Percentiles rank a stretch among this genome's conserved stretches.
Evolutionary conservation across 1,284 basidiomycete genomes (phyloP).

Genomic region (Tilletia horrida): DNA sequence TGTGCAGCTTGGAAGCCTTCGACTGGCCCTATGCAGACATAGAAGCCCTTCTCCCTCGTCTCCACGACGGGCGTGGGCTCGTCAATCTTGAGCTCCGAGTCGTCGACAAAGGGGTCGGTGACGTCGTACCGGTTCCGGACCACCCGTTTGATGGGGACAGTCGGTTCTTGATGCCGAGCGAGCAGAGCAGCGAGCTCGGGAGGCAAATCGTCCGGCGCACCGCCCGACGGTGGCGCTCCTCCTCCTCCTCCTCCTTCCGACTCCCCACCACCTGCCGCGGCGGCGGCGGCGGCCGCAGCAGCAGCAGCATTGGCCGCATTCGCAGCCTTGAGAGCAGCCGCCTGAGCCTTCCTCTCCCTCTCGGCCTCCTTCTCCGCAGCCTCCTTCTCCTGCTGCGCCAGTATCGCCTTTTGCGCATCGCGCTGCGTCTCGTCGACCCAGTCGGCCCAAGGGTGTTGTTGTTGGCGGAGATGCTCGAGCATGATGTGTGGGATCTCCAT

Average conservation of each 20-base stretch:
- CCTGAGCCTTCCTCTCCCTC: constrained; percentile 20
- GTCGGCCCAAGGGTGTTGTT: constrained; percentile 40
- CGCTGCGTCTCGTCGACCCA: constrained; percentile 37
- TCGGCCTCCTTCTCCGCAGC: constrained; percentile 23
- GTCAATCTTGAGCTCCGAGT: constrained; percentile 85
- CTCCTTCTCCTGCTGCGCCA: constrained; percentile 18
- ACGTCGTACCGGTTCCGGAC: constrained; percentile 67
- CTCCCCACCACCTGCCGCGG: constrained; percentile 24
- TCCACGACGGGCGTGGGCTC: constrained; percentile 86
- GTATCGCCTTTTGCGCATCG: constrained; percentile 21
- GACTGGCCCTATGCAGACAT: constrained; percentile 62
- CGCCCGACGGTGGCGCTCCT: constrained; percentile 25
- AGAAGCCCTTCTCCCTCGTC: constrained; percentile 83
- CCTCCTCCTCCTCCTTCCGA: constrained; percentile 35
- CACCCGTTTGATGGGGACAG: too few relatives aligned
- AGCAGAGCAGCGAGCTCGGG: constrained; percentile 7
- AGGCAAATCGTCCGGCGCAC: neutral
- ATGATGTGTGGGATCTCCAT: constrained; percentile 44
- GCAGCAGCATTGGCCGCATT: neutral
- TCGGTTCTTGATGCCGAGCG: constrained; percentile 11
- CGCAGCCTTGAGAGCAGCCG: neutral
- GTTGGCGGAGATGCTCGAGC: constrained; percentile 32
- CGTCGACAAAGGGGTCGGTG: constrained; percentile 92
- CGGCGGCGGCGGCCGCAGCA: neutral
- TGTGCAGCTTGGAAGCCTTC: constrained; percentile 42